A percentile compares a stretch with the other conserved stretches of the same genome.
phyloP scores from a whole-genome alignment of 352 stramenopile genomes.

The Globisporangium mamillatum region DNA sequence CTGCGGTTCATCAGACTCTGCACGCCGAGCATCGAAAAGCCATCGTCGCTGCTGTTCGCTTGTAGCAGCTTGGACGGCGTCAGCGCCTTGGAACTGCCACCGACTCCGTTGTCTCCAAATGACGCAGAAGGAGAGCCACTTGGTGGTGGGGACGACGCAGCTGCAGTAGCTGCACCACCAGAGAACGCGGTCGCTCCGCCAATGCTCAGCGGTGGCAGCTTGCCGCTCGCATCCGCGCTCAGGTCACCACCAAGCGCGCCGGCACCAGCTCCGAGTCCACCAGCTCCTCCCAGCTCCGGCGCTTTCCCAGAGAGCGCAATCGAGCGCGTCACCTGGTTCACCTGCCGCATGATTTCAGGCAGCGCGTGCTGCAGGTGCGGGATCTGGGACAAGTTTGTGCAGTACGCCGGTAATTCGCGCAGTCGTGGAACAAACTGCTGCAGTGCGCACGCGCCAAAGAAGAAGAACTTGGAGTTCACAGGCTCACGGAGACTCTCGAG shows the following conservation, averaged over 20 bases:
- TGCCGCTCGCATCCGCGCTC: slow-evolving; percentile 21
- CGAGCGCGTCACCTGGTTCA: slow-evolving; percentile 77
- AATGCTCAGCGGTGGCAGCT: slow-evolving; percentile 20
- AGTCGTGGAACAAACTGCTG: slow-evolving; percentile 97
- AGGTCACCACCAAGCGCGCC: slow-evolving; percentile 1
- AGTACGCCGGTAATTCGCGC: slow-evolving; percentile 97
- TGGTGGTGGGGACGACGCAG: slow-evolving; percentile 13
- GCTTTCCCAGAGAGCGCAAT: slow-evolving; percentile 41
- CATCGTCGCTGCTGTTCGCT: slow-evolving; percentile 16
- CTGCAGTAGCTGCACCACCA: slow-evolving; percentile 12
- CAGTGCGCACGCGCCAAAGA: slow-evolving; percentile 97
- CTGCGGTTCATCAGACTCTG: slow-evolving; percentile 44
- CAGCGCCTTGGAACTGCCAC: slow-evolving; percentile 9
- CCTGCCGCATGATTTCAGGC: slow-evolving; percentile 88
- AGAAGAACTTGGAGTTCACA: slow-evolving; percentile 98
- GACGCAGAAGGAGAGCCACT: slow-evolving; percentile 2
- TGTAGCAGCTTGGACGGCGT: slow-evolving; percentile 19
- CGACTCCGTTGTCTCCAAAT: slow-evolving; percentile 5
- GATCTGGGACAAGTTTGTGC: slow-evolving; percentile 97
- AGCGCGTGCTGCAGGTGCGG: slow-evolving; percentile 94
- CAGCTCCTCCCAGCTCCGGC: slow-evolving; percentile 7
- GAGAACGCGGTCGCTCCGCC: slow-evolving; percentile 25
- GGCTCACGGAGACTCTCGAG: slow-evolving; percentile 96
- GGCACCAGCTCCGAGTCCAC: background rate
- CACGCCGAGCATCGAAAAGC: slow-evolving; percentile 11